Evolutionary conservation across 1,284 basidiomycete species (phyloP), one percentile per base, ranked within the genome.

Genomic region (Trametes pubescens): DNA sequence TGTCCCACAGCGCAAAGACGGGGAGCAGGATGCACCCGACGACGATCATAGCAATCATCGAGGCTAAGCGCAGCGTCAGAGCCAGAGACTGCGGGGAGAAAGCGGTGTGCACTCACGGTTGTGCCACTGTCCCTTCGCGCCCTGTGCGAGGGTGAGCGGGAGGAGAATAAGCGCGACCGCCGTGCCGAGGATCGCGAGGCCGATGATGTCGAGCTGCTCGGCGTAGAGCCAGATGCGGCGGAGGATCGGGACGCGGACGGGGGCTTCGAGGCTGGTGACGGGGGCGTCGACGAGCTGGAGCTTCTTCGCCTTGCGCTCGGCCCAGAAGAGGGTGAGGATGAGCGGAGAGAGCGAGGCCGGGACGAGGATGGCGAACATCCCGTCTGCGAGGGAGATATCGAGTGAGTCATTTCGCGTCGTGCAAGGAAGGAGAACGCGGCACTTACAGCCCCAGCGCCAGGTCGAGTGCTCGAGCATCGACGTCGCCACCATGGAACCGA

Each of bases 401-500:
- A 6, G 40, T 51, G 9, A 56, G 43, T 21, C 4, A 22, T 26
- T 2, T 26, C 2, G 34, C 6, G 16, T 34, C 7, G n/a, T 16
- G 26, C 51, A 32, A 37, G 37, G 35, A 2, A 38, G n/a, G 4
- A n/a, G 22, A 22, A 22, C 13, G n/a, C 21, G 37, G 29, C 13
- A 64, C 65, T 48, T 80, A 86, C 86, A 91, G 34, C 92, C 92
- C 87, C 90, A 91, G 75, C 92, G 79, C 93, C 92, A 94, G 4
- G 83, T 81, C 44, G 79, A 72, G 51, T 83, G 79, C 54, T 85
- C 77, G 52, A 93, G 77, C 10, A 88, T 79, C 38, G 80, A 78
- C 21, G 87, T 81, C 9, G 84, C 81, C 57, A 94, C 86, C 71
- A 92, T 91, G 10, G 90, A 84, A 6, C 89, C 86, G 68, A 94